Evolutionary conservation across 257 asterid genomes (phyloP), one percentile per base, ranked within the genome.

Genomic region (Striga asiatica): DNA sequence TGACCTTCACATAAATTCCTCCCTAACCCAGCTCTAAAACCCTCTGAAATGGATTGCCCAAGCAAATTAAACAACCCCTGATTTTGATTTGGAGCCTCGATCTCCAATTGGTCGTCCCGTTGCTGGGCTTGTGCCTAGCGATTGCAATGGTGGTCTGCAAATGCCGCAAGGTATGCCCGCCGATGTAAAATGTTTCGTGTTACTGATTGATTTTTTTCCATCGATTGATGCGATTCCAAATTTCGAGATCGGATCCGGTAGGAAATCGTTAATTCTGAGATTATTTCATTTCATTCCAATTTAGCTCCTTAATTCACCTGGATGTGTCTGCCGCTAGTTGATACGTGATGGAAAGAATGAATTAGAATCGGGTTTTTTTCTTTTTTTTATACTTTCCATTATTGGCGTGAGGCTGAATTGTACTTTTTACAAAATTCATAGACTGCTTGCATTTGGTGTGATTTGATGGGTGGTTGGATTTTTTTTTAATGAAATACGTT

Each of bases 81-180:
- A 57, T n/a, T 51, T 55, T 57, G 51, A 9, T 16, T 28, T 9
- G 54, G 35, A 55, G 52, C 29, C 39, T 50, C 73, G 79, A 78
- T 77, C 81, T 64, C 70, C 51, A 68, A 53, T 67, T 72, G 14
- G 57, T 49, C 46, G 12, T 29, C 51, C 52, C 43, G n/a, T 47
- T n/a, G n/a, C n/a, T n/a, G n/a, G n/a, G n/a, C n/a, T n/a, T n/a
- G n/a, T n/a, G n/a, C n/a, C n/a, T n/a, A n/a, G n/a, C n/a, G n/a
- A n/a, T n/a, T n/a, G 76, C 79, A 48, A 89, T 89, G 97, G 97
- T 89, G 79, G 97, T 89, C 80, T 85, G 97, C 61, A 89, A 85
- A 81, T 89, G 97, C 82, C 95, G 95, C 66, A 89, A 89, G 96
- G 97, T 88, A 70, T 22, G 18, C 56, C 3, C 25, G 19, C 8